phyloP scores from a whole-genome alignment of 163 green algal genomes.

The Coccomyxa subellipsoidea region DNA sequence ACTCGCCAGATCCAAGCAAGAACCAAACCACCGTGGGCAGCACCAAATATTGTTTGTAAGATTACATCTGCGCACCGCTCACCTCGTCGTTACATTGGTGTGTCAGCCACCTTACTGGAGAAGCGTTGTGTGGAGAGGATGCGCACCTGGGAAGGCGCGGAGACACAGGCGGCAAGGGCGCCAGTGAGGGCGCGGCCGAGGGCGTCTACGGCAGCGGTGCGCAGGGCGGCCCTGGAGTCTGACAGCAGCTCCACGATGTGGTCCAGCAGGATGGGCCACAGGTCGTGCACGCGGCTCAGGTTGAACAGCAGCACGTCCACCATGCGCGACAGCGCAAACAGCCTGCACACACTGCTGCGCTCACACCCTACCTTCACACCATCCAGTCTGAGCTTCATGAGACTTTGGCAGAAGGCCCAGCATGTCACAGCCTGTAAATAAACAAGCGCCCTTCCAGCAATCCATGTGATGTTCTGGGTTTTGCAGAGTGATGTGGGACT shows the following conservation, averaged over 20 bases:
- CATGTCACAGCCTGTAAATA: too few species aligned
- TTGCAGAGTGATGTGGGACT: not conserved
- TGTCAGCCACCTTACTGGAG: too few species aligned
- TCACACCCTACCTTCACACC: too few species aligned
- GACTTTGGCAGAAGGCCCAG: too few species aligned
- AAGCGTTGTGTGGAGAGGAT: not conserved
- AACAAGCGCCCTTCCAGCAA: too few species aligned
- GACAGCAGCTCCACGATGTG: conserved; percentile 73
- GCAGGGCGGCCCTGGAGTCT: conserved; percentile 37
- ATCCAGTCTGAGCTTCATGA: too few species aligned
- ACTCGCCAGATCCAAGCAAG: too few species aligned
- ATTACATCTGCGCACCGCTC: too few species aligned
- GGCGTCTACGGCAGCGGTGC: conserved; percentile 61
- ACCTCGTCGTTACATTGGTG: too few species aligned
- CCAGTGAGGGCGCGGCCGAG: conserved; percentile 64
- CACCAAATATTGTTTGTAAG: too few species aligned
- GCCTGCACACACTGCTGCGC: conserved; percentile 18
- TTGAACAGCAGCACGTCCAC: conserved; percentile 79
- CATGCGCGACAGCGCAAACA: conserved; percentile 77
- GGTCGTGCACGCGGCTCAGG: conserved; percentile 61
- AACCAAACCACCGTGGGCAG: too few species aligned
- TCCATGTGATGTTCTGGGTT: too few species aligned
- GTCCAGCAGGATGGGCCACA: conserved; percentile 79
- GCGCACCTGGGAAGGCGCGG: not conserved
- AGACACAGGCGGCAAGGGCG: conserved; percentile 30